Conservation (phyloP, 2,329 filamentous ascomycete genomes). For the Pseudocercospora fijiensis region DNA sequence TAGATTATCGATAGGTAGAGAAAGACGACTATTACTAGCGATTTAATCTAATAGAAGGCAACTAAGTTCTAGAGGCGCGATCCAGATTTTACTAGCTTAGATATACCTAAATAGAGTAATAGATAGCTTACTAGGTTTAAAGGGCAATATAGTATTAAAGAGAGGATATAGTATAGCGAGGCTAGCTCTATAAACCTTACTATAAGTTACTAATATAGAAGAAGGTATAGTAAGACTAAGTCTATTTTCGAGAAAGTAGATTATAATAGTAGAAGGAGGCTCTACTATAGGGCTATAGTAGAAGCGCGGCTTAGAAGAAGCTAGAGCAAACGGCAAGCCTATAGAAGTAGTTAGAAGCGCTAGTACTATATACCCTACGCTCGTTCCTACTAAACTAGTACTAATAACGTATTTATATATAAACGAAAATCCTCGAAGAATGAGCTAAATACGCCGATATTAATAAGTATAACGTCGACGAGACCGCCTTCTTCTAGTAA, state of each 20-base stretch:
- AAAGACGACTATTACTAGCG: not conserved
- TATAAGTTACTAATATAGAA: not conserved
- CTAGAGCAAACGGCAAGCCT: too few relatives aligned
- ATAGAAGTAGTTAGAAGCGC: not conserved
- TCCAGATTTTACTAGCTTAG: not conserved
- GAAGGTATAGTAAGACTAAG: not conserved
- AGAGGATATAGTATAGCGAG: conserved; percentile 9
- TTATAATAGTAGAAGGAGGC: too few relatives aligned
- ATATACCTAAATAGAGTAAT: not conserved
- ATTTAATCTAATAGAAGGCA: not conserved
- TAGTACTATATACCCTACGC: not conserved
- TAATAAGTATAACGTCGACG: not conserved
- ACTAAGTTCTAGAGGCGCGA: not conserved
- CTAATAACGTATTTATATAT: not conserved
- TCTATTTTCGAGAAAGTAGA: not conserved
- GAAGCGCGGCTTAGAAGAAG: too few relatives aligned
- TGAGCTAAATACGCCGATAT: not conserved
- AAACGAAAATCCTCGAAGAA: not conserved
- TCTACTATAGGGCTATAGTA: not conserved
- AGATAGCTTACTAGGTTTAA: conserved; percentile 8
- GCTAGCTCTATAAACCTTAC: conserved; percentile 3
- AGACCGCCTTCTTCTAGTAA: not conserved
- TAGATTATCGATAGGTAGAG: not conserved
- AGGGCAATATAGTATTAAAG: not conserved
- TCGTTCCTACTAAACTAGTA: too few relatives aligned